Evolutionary conservation across 2,329 filamentous ascomycete genomes (phyloP), one percentile per base, ranked within the genome.

Genomic region (Volutella citrinella): DNA sequence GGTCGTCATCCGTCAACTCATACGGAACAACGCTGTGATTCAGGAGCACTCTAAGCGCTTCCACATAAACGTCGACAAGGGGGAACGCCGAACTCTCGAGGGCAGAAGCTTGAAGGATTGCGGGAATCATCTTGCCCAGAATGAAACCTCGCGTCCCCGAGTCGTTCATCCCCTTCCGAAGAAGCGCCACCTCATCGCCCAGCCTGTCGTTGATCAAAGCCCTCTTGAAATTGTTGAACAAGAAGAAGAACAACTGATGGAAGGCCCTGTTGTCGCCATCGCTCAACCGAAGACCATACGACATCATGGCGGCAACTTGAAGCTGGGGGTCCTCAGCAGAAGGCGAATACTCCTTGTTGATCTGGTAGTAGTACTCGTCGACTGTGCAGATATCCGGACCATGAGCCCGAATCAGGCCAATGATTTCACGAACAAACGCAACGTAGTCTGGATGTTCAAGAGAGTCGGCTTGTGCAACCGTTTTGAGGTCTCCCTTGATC

Each of bases 221-320:
- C 32, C 71, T 58, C 49, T 77, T 78, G 51, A 77, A 76, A 52
- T 72, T 77, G 45, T 74, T 74, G 49, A 70, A 72, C 3, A 80
- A 60, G 37, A 76, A 74, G 51, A 72, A 72, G 48, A 80, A 80
- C 5, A 80, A 63, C 33, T 70, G 67, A 13, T 69, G 64, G 6
- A 57, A 56, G 5, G 68, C 69, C 19, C 63, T 65, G 3, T 55
- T 47, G 34, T 78, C 75, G 3, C 67, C 70, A 40, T 80, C 76
- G 23, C 64, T 61, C 12, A 80, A 56, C 24, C 71, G 68, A 19
- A 79, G 57, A 2, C 74, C 76, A 50, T 77, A 80, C 3, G 73
- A 70, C 12, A 74, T 49, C 48, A 80, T 74, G 5, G 65, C 66
- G 5, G 76, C 75, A 16, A 72, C 67, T 39, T 78, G 75, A 5